Base-by-base conservation (phyloP, 148 eudicot genomes). In the Nepenthes mirabilis region DNA sequence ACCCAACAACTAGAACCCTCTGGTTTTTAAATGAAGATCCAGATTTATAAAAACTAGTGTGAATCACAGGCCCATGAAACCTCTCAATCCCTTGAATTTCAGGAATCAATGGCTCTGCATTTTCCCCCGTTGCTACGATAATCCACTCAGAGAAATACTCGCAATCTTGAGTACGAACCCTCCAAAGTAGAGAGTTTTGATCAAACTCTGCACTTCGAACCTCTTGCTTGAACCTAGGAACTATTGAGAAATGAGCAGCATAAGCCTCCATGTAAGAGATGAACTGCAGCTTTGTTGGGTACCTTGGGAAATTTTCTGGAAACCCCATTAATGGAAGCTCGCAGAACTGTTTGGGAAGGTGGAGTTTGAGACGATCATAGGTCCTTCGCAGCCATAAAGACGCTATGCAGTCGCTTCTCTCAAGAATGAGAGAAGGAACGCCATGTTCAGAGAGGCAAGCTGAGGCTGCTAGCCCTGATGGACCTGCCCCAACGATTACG, bases 401-500 rank as follows among this genome's bases (percentile, higher is more conserved):
- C 14, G 99, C 99, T 58, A 93, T 79, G 61, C 99, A 93, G 33
- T 86, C 73, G 52, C 85, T 72, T 47, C 95, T 72, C 61, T 93
- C 99, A 1, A 93, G 90, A 43, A 93, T 75, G 6, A 89, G 34
- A 1, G 85, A 89, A 1, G 90, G 76, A 8, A 89, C 71, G 5
- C 81, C 82, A 8, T 76, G 78, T 68, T 72, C 34, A 64, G 71
- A 68, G 1, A 93, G 69, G 53, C 99, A 89, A 13, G 99, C 99
- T 5, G 91, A 69, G 9, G 75, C 77, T 36, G 99, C 99, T 50
- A 93, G 66, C 1, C 99, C 99, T 2, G 99, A 93, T 1, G 99
- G 99, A 0, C 99, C 99, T 48, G 97, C 99, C 0, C 99, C 99
- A 1, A 93, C 73, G 8, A 93, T 84, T 58, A 93, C 89, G 2